phyloP scores from a whole-genome alignment of 495 filamentous ascomycete species.

The Penicillium goetzii region DNA sequence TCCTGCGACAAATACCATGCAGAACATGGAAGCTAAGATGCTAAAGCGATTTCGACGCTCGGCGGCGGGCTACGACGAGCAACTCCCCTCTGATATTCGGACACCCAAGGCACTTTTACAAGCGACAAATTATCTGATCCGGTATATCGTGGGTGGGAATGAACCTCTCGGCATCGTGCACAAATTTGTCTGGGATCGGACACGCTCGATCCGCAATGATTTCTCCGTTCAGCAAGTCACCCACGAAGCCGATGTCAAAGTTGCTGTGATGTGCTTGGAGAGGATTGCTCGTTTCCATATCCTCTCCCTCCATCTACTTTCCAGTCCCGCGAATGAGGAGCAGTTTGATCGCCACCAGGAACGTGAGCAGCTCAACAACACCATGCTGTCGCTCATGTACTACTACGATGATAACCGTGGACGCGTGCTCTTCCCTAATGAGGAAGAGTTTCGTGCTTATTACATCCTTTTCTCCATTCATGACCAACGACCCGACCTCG shows the following conservation, averaged over 20 bases:
- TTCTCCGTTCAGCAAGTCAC: conserved; percentile 87
- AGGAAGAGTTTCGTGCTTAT: conserved; percentile 89
- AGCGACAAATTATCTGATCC: conserved; percentile 82
- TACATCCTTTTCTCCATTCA: conserved; percentile 82
- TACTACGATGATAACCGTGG: conserved; percentile 78
- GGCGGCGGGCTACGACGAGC: conserved; percentile 88
- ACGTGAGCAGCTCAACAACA: conserved; percentile 86
- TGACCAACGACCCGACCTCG: conserved; percentile 68
- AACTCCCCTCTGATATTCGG: conserved; percentile 89
- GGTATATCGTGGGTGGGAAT: conserved; percentile 67
- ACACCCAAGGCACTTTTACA: conserved; percentile 73
- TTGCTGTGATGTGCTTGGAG: conserved; percentile 80
- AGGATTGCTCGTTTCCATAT: conserved; percentile 92
- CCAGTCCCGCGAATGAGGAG: conserved; percentile 63
- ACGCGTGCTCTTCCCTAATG: conserved; percentile 64
- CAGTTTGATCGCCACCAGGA: conserved; percentile 90
- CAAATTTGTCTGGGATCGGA: conserved; percentile 93
- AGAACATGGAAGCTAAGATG: conserved; percentile 61
- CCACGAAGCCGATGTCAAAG: conserved; percentile 65
- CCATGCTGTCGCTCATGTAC: conserved; percentile 83
- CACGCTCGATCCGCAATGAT: conserved; percentile 88
- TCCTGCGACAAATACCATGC: conserved; percentile 38
- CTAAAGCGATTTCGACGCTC: conserved; percentile 90
- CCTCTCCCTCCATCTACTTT: conserved; percentile 81
- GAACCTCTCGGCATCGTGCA: conserved; percentile 70